A percentile compares a stretch with the other conserved stretches of the same genome.
phyloP scores from a whole-genome alignment of 1,284 basidiomycete species.

The Volvariella surrecta region DNA sequence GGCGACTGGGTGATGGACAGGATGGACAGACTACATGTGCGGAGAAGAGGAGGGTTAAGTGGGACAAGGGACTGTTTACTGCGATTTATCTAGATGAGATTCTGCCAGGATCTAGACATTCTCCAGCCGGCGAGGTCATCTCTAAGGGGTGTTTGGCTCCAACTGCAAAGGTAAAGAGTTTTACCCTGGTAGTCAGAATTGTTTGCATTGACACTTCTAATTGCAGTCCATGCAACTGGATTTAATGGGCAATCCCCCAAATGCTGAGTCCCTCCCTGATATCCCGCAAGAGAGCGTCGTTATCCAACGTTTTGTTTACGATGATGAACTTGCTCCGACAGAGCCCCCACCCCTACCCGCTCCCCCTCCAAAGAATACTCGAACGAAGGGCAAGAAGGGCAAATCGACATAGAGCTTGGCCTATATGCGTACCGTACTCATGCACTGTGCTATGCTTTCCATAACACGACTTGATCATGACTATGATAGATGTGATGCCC shows the following conservation, averaged over 20 bases:
- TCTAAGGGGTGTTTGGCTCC: conserved; percentile 59
- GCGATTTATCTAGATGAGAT: conserved; percentile 54
- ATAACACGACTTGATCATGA: conserved; percentile 2
- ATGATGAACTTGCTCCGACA: conserved; percentile 51
- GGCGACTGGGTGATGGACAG: conserved; percentile 20
- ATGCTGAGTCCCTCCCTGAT: conserved; percentile 53
- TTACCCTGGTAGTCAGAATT: conserved; percentile 4
- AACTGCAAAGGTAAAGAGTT: conserved; percentile 48
- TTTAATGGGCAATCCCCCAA: conserved; percentile 63
- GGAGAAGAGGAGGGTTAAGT: conserved; percentile 59
- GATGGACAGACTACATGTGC: conserved; percentile 11
- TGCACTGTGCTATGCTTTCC: too few relatives aligned
- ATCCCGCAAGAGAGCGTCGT: conserved; percentile 60
- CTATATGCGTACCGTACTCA: too few relatives aligned
- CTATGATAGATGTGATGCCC: conserved; percentile 1
- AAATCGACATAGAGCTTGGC: too few relatives aligned
- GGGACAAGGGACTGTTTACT: conserved; percentile 66
- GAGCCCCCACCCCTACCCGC: conserved; percentile 17
- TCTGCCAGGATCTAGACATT: conserved; percentile 36
- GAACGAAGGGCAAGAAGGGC: conserved; percentile 28
- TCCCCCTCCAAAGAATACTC: conserved; percentile 40
- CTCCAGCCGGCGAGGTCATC: conserved; percentile 29
- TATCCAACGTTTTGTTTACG: conserved; percentile 79
- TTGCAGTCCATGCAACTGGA: conserved; percentile 59
- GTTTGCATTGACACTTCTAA: conserved; percentile 1